Conservation (phyloP, 2,329 filamentous ascomycete species). For the Xylaria sp. region DNA sequence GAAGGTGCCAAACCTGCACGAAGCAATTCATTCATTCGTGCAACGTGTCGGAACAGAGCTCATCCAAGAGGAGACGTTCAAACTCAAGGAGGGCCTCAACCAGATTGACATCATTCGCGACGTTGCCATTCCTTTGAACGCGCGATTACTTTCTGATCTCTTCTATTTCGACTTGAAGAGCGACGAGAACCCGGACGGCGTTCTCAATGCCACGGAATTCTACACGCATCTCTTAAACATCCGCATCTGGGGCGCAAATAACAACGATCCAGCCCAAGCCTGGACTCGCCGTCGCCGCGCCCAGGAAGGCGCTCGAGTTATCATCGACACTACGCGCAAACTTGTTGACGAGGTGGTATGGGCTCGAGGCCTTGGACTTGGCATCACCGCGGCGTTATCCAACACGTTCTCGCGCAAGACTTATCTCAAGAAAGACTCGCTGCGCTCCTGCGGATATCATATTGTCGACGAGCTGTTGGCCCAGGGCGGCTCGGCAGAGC, state of each 20-base stretch:
- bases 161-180: slow-evolving; percentile 70
- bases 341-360: slow-evolving; percentile 53
- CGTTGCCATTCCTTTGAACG: slow-evolving; percentile 68
- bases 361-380: slow-evolving; percentile 47
- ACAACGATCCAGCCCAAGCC: slow-evolving; percentile 59
- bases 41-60: slow-evolving; percentile 53
- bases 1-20: slow-evolving; percentile 51
- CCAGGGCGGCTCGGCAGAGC: slow-evolving; percentile 50
- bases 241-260: slow-evolving; percentile 59
- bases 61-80: slow-evolving; percentile 55
- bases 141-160: slow-evolving; percentile 65
- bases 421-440: slow-evolving; percentile 51
- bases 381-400: slow-evolving; percentile 46
- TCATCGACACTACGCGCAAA: slow-evolving; percentile 54
- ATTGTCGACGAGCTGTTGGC: slow-evolving; percentile 53
- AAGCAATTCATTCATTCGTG: slow-evolving; percentile 50
- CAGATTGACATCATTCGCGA: slow-evolving; percentile 61
- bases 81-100: slow-evolving; percentile 51
- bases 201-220: slow-evolving; percentile 54
- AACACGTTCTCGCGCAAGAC: slow-evolving; percentile 47
- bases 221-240: slow-evolving; percentile 58
- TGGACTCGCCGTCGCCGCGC: slow-evolving; percentile 59
- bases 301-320: slow-evolving; percentile 52
- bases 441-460: slow-evolving; percentile 55
- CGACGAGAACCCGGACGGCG: slow-evolving; percentile 63